phyloP scores from a whole-genome alignment of 139 green algal genomes.

The Nannochloris sp. region DNA sequence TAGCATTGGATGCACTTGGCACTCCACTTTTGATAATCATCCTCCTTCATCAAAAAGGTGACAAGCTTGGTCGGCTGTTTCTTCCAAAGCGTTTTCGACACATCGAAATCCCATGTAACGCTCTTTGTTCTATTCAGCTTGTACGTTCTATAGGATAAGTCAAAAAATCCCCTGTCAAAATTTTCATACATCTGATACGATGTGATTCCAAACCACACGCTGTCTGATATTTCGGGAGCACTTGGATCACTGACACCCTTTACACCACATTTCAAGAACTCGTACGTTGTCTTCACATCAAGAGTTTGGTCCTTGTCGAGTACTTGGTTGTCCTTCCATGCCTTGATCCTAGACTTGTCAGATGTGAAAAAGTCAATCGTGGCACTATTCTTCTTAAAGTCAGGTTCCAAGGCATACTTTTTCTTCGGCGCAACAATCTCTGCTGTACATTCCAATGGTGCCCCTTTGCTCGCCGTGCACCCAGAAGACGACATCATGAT shows the following conservation, averaged over 20 bases:
- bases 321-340: background rate
- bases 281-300: background rate
- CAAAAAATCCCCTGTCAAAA: background rate
- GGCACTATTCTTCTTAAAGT: background rate
- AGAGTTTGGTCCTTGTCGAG: background rate
- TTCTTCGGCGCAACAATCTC: background rate
- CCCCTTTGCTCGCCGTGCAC: background rate
- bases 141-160: background rate
- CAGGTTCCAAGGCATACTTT: slow-evolving; percentile 1
- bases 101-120: background rate
- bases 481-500: background rate
- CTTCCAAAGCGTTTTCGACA: background rate
- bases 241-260: background rate
- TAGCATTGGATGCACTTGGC: background rate
- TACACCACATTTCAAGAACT: background rate
- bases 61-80: background rate
- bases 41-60: slow-evolving; percentile 9
- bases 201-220: slow-evolving; percentile 6
- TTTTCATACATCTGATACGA: slow-evolving; percentile 7
- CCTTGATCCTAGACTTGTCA: background rate
- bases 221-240: background rate
- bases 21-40: slow-evolving; percentile 4
- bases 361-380: slow-evolving; percentile 8
- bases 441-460: background rate
- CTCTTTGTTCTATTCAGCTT: background rate